Base-by-base conservation (phyloP, 2,329 filamentous ascomycete genomes). In the Aspergillus brasiliensis region DNA sequence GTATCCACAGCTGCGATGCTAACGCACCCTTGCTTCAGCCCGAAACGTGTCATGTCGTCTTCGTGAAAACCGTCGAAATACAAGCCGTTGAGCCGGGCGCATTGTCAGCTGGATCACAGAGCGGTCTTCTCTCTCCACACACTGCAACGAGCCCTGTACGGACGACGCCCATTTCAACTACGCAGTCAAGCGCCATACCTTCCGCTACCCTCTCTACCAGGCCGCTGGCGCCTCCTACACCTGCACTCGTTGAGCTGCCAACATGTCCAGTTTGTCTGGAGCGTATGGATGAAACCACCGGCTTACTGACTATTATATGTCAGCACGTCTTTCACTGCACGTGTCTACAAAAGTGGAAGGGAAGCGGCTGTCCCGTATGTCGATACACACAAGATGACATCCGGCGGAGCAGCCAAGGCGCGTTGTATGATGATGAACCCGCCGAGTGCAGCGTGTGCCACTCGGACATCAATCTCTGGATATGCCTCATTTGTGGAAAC, bases 271-370 rank as follows among this genome's bases (percentile, higher is more conserved):
- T 99, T 8, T 99, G 95, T 67, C 84, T 99, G 5, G 95, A 99
- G 75, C 89, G 94, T 51, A 99, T 99, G 95, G 95, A 99, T 71
- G 94, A 98, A 74, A 97, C 93, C 0, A 96, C 92, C 0, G 95
- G 95, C 0, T 82, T 99, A 2, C 86, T 99, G 72, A 99, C 95
- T 0, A 98, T 98, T 42, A 88, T 96, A 28, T 99, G 95, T 73
- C 94, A 98, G 71, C 95, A 99, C 70, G 92, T 98, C 54, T 99
- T 99, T 73, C 95, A 99, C 75, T 98, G 95, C 73, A 93, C 89
- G 1, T 99, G 95, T 76, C 82, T 99, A 0, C 91, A 97, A 71
- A 98, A 95, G 73, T 99, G 95, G 95, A 91, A 91, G 72, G 93
- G 94, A 4, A 90, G 88, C 25, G 94, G 94, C 4, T 99, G 95